These are phyloP conservation scores for Mycena sanguinolenta DNA, from an alignment of 768 basidiomycete species.

Conservation along the genomic window DNA sequence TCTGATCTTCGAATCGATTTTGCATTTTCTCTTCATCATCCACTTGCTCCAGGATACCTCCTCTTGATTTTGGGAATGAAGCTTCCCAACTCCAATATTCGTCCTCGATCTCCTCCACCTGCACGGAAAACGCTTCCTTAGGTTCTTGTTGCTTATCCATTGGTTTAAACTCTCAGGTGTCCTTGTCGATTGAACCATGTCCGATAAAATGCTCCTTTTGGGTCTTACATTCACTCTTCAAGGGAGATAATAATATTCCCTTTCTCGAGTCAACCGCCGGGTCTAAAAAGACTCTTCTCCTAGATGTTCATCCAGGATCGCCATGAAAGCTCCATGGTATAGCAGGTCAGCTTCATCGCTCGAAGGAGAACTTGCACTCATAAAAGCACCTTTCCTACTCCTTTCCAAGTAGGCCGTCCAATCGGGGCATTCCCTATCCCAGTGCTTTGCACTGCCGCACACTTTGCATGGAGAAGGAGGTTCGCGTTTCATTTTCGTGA, in stretches of 20 bases:
- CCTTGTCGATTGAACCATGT: too few relatives aligned
- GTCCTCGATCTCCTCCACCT: not conserved
- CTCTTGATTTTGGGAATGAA: not conserved
- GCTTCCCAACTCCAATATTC: not conserved
- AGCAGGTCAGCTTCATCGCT: not conserved
- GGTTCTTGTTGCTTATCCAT: not conserved
- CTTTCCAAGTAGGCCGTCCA: too few relatives aligned
- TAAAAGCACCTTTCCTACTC: not conserved
- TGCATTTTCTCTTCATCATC: not conserved
- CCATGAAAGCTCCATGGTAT: not conserved
- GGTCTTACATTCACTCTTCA: not conserved
- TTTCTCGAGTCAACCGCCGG: not conserved
- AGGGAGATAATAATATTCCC: not conserved
- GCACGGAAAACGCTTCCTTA: not conserved
- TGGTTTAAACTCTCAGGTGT: not conserved
- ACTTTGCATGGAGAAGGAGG: not conserved
- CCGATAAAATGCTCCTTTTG: not conserved
- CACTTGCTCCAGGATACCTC: not conserved
- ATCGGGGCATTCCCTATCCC: too few relatives aligned
- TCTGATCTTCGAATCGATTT: not conserved
- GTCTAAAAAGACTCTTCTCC: not conserved
- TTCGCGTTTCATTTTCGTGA: not conserved
- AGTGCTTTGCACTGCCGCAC: not conserved
- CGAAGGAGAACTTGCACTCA: too few relatives aligned
- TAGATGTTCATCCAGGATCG: not conserved